Evolutionary conservation across 2,329 filamentous ascomycete genomes (phyloP).

Genomic region (Pyrenochaeta sp.): DNA sequence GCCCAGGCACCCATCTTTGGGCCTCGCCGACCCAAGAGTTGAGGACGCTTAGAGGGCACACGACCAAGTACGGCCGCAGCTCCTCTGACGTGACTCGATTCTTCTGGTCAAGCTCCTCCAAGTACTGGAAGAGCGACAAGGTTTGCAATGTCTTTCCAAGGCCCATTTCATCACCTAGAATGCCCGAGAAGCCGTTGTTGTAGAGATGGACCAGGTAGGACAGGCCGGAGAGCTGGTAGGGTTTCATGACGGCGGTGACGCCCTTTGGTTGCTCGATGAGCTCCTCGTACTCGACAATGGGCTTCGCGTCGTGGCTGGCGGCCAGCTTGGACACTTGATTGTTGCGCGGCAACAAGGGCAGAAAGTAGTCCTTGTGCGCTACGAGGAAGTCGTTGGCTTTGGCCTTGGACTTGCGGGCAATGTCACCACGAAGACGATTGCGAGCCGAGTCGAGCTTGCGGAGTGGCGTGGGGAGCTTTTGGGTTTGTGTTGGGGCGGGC

Average conservation of each 20-base stretch:
- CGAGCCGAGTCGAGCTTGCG: slow-evolving; percentile 51
- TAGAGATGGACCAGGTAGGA: slow-evolving; percentile 99
- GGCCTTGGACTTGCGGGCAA: slow-evolving; percentile 52
- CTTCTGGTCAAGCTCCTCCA: slow-evolving; percentile 86
- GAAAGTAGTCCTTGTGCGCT: slow-evolving; percentile 55
- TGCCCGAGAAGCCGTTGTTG: slow-evolving; percentile 99
- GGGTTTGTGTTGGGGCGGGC: slow-evolving; percentile 15
- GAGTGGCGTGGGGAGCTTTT: slow-evolving; percentile 14
- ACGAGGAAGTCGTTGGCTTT: slow-evolving; percentile 58
- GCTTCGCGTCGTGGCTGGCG: slow-evolving; percentile 22
- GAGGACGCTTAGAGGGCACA: slow-evolving; percentile 93
- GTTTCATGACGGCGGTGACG: slow-evolving; percentile 73
- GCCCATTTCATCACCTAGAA: slow-evolving; percentile 98
- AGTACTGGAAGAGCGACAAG: slow-evolving; percentile 93
- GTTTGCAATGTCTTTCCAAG: slow-evolving; percentile 99
- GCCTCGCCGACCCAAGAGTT: slow-evolving; percentile 99
- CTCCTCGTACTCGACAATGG: slow-evolving; percentile 51
- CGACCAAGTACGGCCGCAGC: slow-evolving; percentile 90
- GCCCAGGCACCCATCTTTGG: slow-evolving; percentile 92
- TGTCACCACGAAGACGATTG: slow-evolving; percentile 51
- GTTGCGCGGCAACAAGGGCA: slow-evolving; percentile 55
- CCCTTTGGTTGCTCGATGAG: slow-evolving; percentile 55
- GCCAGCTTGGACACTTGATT: slow-evolving; percentile 55
- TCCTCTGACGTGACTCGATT: slow-evolving; percentile 60
- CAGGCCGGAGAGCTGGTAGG: slow-evolving; percentile 96